Evolutionary conservation across 208 protist genomes (phyloP).

Genomic region (Endotrypanum monterogeii): DNA sequence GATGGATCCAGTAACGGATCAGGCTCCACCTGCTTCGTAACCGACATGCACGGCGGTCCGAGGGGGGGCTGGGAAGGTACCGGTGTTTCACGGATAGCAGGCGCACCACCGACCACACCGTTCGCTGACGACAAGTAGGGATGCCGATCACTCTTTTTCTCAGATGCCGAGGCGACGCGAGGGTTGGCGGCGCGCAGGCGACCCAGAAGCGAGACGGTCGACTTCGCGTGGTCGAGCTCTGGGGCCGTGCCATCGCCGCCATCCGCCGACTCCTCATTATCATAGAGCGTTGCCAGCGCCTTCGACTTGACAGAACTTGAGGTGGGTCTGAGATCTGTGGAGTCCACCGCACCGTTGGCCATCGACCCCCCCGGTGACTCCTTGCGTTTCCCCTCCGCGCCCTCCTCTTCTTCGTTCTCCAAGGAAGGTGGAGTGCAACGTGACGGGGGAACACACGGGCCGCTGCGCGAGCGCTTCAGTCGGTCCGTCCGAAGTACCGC

Average conservation of each 20-base stretch:
- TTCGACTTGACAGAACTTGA: background rate
- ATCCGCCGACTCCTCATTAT: background rate
- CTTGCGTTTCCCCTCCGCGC: background rate
- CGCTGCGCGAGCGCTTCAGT: slow-evolving; percentile 13
- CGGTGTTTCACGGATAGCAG: background rate
- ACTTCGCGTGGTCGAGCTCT: background rate
- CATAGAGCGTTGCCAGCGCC: background rate
- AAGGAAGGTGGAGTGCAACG: background rate
- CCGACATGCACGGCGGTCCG: background rate
- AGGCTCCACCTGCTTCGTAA: background rate
- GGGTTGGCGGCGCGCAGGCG: slow-evolving; percentile 1
- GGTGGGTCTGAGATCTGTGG: background rate
- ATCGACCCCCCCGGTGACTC: background rate
- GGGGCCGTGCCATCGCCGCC: background rate
- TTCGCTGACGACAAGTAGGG: background rate
- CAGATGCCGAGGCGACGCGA: background rate
- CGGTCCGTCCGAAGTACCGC: slow-evolving; percentile 10
- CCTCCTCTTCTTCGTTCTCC: slow-evolving; percentile 16
- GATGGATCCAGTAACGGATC: background rate
- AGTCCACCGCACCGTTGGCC: background rate
- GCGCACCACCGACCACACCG: background rate
- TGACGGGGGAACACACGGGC: background rate
- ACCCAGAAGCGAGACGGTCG: background rate
- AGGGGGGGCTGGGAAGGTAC: background rate
- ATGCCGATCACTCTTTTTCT: background rate